Evolutionary conservation across 495 filamentous ascomycete species (phyloP), one percentile per base, ranked within the genome.

Genomic region (Aspergillus coremiiformis): DNA sequence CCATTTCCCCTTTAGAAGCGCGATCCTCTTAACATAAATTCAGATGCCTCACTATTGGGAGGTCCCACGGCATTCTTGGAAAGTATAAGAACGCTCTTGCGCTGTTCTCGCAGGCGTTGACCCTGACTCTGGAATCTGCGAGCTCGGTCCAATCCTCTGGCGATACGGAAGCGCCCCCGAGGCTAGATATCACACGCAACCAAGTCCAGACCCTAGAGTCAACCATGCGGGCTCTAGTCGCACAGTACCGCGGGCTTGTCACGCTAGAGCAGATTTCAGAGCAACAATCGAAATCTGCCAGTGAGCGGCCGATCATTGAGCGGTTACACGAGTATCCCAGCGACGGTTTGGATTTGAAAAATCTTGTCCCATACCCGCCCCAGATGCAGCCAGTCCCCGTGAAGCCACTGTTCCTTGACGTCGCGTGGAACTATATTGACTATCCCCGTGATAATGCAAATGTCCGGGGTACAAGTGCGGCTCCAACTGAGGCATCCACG

Each of bases 341-440:
- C 5, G 77, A 78, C 8, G 75, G 76, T 20, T 73, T 88, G 1
- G 82, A 95, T 61, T 77, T 96, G 35, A 71, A 73, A 12, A 87
- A 93, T 51, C 76, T 99, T 26, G 93, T 96, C 15, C 78, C 79
- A 0, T 96, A 90, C 64, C 94, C 93, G 5, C 92, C 93, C 0
- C 81, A 80, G 56, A 71, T 96, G 48, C 80, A 87, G 50, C 80
- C 87, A 0, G 80, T 96, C 32, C 90, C 93, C 0, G 90, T 96
- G 14, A 99, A 99, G 68, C 94, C 93, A 14, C 67, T 99, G 14
- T 97, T 96, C 76, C 79, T 97, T 41, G 93, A 99, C 65, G 87
- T 95, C 11, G 93, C 93, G 14, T 97, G 89, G 86, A 99, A 97
- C 66, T 99, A 95, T 64, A 89, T 99, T 53, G 84, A 90, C 19